A percentile compares a stretch with the other conserved stretches of the same genome.
Evolutionary conservation across 164 flowering plant genomes (phyloP).

Genomic region (Buxus sempervirens): DNA sequence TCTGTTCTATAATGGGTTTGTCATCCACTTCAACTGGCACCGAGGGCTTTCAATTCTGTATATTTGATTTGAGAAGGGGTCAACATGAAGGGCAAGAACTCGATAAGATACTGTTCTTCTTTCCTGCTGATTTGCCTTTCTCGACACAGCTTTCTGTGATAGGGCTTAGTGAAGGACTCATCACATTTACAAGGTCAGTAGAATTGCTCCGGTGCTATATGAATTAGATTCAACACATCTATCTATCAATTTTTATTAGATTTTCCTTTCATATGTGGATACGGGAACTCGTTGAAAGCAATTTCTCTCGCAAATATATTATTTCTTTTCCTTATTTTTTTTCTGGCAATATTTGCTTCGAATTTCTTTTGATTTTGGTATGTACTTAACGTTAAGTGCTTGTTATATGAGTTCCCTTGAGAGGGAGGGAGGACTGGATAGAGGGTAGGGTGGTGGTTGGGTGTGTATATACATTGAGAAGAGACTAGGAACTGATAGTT

Average conservation of each 20-base stretch:
- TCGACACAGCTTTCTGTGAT: conserved; percentile 76
- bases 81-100: conserved; percentile 89
- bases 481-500: too few species aligned
- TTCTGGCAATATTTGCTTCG: too few species aligned
- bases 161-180: conserved; percentile 93
- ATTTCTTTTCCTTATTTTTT: too few species aligned
- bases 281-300: not conserved
- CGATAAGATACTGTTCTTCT: conserved; percentile 88
- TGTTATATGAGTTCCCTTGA: too few species aligned
- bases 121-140: conserved; percentile 70
- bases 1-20: conserved; percentile 48
- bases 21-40: conserved; percentile 38
- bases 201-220: not conserved
- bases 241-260: not conserved
- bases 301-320: not conserved
- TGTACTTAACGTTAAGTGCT: too few species aligned
- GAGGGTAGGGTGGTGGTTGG: too few species aligned
- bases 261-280: not conserved
- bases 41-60: conserved; percentile 58
- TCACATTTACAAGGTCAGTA: conserved; percentile 80
- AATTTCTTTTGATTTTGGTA: too few species aligned
- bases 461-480: too few species aligned
- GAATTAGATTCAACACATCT: not conserved
- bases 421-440: too few species aligned
- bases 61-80: conserved; percentile 86